Conservation (phyloP, 2,329 filamentous ascomycete species). For the Fusarium torulosum region DNA sequence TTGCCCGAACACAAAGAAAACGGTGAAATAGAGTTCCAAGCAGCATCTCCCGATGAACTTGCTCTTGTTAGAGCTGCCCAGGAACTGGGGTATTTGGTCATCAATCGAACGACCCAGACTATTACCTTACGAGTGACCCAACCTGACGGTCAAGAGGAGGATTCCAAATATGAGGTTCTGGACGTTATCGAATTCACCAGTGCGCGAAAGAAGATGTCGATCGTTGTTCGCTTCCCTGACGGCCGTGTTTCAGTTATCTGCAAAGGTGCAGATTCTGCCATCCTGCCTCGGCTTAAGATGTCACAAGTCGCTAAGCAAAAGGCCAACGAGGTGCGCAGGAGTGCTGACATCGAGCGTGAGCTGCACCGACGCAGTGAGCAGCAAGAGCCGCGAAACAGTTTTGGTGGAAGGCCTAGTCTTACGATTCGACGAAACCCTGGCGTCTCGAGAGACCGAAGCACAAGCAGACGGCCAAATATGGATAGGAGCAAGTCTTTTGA, state of each 20-base stretch:
- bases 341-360: constrained; percentile 69
- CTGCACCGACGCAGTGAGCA: constrained; percentile 68
- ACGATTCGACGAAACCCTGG: constrained; percentile 61
- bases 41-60: constrained; percentile 89
- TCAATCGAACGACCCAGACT: constrained; percentile 77
- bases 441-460: constrained; percentile 45
- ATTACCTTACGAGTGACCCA: constrained; percentile 66
- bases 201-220: constrained; percentile 89
- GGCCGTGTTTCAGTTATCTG: constrained; percentile 85
- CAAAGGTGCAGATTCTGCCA: constrained; percentile 89
- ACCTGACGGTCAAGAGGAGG: constrained; percentile 55
- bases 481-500: constrained; percentile 62
- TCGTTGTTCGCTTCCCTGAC: constrained; percentile 88
- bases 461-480: constrained; percentile 49
- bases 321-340: constrained; percentile 73
- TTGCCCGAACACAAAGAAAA: constrained; percentile 79
- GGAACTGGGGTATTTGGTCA: constrained; percentile 84
- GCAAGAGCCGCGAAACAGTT: constrained; percentile 65
- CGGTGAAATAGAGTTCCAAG: constrained; percentile 83
- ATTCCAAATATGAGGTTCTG: constrained; percentile 80
- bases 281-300: constrained; percentile 82
- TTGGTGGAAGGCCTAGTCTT: constrained; percentile 67
- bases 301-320: constrained; percentile 82
- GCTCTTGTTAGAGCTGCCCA: constrained; percentile 87
- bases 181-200: constrained; percentile 94